Evolutionary conservation across 805 yeast genomes (phyloP), one percentile per base, ranked within the genome.

Genomic region (Saturnispora besseyi): DNA sequence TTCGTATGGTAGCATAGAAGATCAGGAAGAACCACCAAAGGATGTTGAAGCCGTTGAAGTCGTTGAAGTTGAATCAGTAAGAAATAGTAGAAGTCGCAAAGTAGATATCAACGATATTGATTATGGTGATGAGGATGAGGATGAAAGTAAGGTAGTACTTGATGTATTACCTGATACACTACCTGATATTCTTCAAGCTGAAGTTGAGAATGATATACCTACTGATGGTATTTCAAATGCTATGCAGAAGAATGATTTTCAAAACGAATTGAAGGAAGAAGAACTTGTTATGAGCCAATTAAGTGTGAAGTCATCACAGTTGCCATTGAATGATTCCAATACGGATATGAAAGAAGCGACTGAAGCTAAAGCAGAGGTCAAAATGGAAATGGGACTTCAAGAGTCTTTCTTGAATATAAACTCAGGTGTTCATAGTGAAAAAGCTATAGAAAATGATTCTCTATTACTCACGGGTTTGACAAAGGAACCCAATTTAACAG

Each of bases 51-150:
- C 21, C 18, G 15, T 38, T 12, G 42, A 38, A 38, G 18, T 38
- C 18, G 15, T 38, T 12, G 42, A 38, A 38, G 42, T 38, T 10
- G 42, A 38, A 38, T n/a, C 29, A 22, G 13, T 31, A 3, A 30
- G 42, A 49, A 7, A 55, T 52, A 38, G 38, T 22, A 15, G 47
- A 34, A 18, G 11, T 36, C 41, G 36, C 11, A 46, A 28, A 3
- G 30, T 37, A 5, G 42, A 47, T 15, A 30, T 29, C 7, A 40
- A 26, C n/a, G 22, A 24, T 10, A 15, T 11, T 24, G 45, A 33
- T 8, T 49, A 38, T 30, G 43, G 48, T 36, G 37, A 22, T 26
- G 51, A 45, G 4, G 29, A 31, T 4, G 51, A 57, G 9, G 9
- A 26, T 26, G 9, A 26, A 26, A 26, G 9, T 26, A 18, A 18